Base-by-base conservation (phyloP, 495 filamentous ascomycete genomes). In the Hyaloscypha finlandica region DNA sequence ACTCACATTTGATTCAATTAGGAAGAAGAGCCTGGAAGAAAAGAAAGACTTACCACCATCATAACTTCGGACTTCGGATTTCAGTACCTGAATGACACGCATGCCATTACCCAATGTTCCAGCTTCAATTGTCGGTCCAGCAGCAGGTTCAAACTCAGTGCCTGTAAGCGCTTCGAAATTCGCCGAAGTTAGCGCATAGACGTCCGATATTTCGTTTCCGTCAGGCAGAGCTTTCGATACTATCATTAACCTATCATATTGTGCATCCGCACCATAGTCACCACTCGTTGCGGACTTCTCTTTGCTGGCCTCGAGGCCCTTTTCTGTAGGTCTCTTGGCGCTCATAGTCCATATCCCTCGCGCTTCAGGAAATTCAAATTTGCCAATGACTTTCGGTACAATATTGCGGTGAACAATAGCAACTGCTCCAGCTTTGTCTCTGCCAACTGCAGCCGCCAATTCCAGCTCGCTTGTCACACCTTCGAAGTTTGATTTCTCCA, bases 71-170 rank as follows among this genome's bases (percentile, higher is more conserved):
- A 99, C 86, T 70, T 97, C 93, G 33, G 86, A 90, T 67, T 86
- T 89, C 42, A 96, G 80, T 19, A 97, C 87, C 73, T 97, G 95
- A 16, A 97, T 86, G 56, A 98, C 86, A 59, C 92, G 86, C 65
- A 82, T 90, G 39, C 87, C 87, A 57, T 83, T 84, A 9, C 89
- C 90, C 67, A 97, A 84, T 8, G 87, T 87, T 35, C 90, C 90
- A 32, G 93, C 88, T 66, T 96, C 90, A 63, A 98, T 80, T 0
- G 94, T 96, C 45, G 86, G 82, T 42, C 92, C 93, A 59, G 87
- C 90, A 69, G 94, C 94, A 6, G 89, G 86, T 66, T 98, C 96
- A 74, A 97, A 97, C 59, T 98, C 95, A 0, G 92, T 89, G 29
- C 84, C 88, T 1, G 78, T 80, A 2, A 89, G 78, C 33, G 88